phyloP scores from a whole-genome alignment of 495 filamentous ascomycete species.

The Xylaria flabelliformis region DNA sequence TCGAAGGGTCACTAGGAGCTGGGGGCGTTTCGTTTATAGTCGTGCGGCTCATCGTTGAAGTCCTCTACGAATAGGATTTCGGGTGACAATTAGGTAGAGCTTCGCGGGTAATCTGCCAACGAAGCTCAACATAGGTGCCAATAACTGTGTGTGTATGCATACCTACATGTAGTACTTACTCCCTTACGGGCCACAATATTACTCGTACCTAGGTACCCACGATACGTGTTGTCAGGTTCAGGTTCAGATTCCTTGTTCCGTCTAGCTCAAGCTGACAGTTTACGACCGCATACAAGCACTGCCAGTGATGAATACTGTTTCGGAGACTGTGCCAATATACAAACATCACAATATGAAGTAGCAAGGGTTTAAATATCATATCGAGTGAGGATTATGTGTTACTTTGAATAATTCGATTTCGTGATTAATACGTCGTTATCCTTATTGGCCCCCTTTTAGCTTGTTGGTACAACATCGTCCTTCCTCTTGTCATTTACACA shows the following conservation, averaged over 20 bases:
- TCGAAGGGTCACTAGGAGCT: too few species aligned
- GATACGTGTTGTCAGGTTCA: neutral
- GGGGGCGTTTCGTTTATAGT: too few species aligned
- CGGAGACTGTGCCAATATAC: neutral
- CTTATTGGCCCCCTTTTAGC: neutral
- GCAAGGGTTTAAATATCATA: neutral
- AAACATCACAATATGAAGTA: neutral
- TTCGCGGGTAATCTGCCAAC: too few species aligned
- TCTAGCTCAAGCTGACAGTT: neutral
- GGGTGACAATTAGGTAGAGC: too few species aligned
- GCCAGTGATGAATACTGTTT: neutral
- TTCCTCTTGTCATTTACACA: conserved; percentile 15
- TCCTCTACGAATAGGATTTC: too few species aligned
- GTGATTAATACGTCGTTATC: neutral
- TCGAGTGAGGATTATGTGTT: neutral
- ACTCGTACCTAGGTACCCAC: too few species aligned
- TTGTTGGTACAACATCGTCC: conserved; percentile 1
- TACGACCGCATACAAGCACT: neutral
- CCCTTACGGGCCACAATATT: too few species aligned
- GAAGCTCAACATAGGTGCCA: too few species aligned
- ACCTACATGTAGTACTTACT: too few species aligned
- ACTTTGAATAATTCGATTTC: conserved; percentile 4
- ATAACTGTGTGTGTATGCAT: too few species aligned
- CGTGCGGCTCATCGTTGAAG: too few species aligned
- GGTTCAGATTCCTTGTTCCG: neutral